Evolutionary conservation across 768 basidiomycete species (phyloP).

Genomic region (Hebeloma cylindrosporum): DNA sequence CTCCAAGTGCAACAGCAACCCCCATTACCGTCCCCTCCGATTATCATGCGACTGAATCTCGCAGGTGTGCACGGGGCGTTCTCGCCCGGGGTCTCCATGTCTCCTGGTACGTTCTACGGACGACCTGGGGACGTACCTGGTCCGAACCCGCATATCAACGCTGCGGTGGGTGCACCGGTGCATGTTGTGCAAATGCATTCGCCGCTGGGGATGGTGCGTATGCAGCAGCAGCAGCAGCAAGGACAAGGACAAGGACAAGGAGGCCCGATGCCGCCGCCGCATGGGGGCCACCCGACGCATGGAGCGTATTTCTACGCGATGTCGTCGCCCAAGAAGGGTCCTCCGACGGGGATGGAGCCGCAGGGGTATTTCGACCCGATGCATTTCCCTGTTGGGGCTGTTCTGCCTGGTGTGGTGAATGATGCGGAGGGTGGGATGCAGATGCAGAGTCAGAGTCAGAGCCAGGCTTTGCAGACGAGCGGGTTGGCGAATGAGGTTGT

Average conservation of each 20-base stretch:
- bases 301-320: slow-evolving; percentile 29
- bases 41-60: slow-evolving; percentile 24
- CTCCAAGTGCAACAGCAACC: slow-evolving; percentile 4
- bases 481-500: slow-evolving; percentile 37
- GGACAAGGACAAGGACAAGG: slow-evolving; percentile 5
- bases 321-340: slow-evolving; percentile 24
- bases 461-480: no score
- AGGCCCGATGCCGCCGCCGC: not conserved
- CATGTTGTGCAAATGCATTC: slow-evolving; percentile 29
- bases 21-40: no score
- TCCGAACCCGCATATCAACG: slow-evolving; percentile 43
- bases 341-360: slow-evolving; percentile 30
- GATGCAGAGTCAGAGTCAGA: no score
- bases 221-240: not conserved
- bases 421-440: slow-evolving; percentile 9
- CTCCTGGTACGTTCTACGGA: slow-evolving; percentile 75
- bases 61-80: slow-evolving; percentile 39
- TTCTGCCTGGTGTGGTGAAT: slow-evolving; percentile 1
- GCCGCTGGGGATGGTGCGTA: slow-evolving; percentile 11
- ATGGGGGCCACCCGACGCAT: slow-evolving; percentile 14
- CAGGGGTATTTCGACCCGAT: slow-evolving; percentile 46
- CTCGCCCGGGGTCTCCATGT: slow-evolving; percentile 73
- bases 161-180: slow-evolving; percentile 49
- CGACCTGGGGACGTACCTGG: slow-evolving; percentile 42
- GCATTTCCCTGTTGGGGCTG: slow-evolving; percentile 36